phyloP scores from a whole-genome alignment of 805 yeast genomes.

The Pichia manshurica region DNA sequence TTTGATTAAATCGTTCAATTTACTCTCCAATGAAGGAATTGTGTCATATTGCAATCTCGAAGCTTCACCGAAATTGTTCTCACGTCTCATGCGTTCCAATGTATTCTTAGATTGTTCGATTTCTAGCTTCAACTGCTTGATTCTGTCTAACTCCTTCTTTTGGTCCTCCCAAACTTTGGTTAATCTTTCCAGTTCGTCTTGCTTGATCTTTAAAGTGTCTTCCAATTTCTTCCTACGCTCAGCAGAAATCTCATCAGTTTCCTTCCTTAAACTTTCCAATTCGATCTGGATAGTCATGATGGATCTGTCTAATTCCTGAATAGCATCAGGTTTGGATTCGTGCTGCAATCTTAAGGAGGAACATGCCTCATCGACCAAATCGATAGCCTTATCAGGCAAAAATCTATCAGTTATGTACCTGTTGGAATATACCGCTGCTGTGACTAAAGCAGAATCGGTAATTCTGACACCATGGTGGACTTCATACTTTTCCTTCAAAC shows the following conservation, averaged over 20 bases:
- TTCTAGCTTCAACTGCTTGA: slow-evolving; percentile 74
- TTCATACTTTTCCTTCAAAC: slow-evolving; percentile 90
- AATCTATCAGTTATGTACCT: slow-evolving; percentile 92
- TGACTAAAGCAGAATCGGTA: slow-evolving; percentile 85
- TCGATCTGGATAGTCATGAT: slow-evolving; percentile 94
- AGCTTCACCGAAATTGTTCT: slow-evolving; percentile 81
- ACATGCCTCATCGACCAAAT: slow-evolving; percentile 92
- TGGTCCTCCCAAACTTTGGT: slow-evolving; percentile 87
- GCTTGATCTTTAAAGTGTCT: slow-evolving; percentile 55
- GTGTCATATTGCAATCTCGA: slow-evolving; percentile 83
- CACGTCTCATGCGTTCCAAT: slow-evolving; percentile 75
- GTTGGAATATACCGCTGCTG: slow-evolving; percentile 92
- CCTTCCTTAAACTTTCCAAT: slow-evolving; percentile 87
- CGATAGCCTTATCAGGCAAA: slow-evolving; percentile 95
- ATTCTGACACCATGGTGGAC: slow-evolving; percentile 97
- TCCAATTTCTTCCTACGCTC: slow-evolving; percentile 77
- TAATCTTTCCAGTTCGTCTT: slow-evolving; percentile 60
- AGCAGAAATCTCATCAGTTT: slow-evolving; percentile 75
- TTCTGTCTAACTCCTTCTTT: slow-evolving; percentile 63
- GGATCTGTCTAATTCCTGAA: slow-evolving; percentile 79
- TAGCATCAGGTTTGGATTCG: slow-evolving; percentile 94
- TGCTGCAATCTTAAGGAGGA: slow-evolving; percentile 91
- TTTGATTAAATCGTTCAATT: slow-evolving; percentile 44
- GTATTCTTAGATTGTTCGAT: slow-evolving; percentile 81
- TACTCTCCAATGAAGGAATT: slow-evolving; percentile 72